A percentile compares a stretch with the other conserved stretches of the same genome.
phyloP scores from a whole-genome alignment of 106 monocot genomes.

The Allium sativum region DNA sequence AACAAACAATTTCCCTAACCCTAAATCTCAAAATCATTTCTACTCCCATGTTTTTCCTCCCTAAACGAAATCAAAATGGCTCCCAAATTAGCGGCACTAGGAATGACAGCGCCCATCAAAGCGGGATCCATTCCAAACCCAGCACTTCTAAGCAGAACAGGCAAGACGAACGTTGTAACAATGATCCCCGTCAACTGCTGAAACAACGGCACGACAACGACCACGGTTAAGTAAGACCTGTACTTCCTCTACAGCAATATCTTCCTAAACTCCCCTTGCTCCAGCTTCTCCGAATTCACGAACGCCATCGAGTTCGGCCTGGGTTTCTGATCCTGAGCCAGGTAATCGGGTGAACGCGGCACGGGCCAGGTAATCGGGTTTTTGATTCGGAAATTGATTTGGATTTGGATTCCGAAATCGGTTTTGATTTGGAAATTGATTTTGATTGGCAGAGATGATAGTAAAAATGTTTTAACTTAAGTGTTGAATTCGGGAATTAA shows the following conservation, averaged over 20 bases:
- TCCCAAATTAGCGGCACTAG: constrained; percentile 5
- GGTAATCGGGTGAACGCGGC: too few relatives aligned
- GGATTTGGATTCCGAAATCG: too few relatives aligned
- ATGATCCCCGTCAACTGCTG: constrained; percentile 36
- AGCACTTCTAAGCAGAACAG: constrained; percentile 24
- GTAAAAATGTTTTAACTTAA: too few relatives aligned
- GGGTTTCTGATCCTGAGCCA: too few relatives aligned
- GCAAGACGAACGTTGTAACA: constrained; percentile 22
- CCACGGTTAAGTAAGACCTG: constrained; percentile 36
- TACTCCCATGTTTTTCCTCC: constrained; percentile 24
- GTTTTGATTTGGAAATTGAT: too few relatives aligned
- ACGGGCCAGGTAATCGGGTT: too few relatives aligned
- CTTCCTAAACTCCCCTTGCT: constrained; percentile 20
- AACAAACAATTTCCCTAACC: too few relatives aligned
- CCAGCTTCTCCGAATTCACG: background rate
- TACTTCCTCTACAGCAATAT: constrained; percentile 12
- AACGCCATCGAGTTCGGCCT: constrained; percentile 22
- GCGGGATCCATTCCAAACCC: constrained; percentile 22
- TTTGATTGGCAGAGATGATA: too few relatives aligned
- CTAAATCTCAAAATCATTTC: constrained; percentile 40
- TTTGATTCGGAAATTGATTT: too few relatives aligned
- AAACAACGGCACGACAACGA: constrained; percentile 25
- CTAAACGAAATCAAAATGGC: constrained; percentile 6
- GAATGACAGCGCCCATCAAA: constrained; percentile 20
- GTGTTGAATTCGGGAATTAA: too few relatives aligned